Base-by-base conservation (phyloP, 306 rosid genomes). In the Prunus campanulata region DNA sequence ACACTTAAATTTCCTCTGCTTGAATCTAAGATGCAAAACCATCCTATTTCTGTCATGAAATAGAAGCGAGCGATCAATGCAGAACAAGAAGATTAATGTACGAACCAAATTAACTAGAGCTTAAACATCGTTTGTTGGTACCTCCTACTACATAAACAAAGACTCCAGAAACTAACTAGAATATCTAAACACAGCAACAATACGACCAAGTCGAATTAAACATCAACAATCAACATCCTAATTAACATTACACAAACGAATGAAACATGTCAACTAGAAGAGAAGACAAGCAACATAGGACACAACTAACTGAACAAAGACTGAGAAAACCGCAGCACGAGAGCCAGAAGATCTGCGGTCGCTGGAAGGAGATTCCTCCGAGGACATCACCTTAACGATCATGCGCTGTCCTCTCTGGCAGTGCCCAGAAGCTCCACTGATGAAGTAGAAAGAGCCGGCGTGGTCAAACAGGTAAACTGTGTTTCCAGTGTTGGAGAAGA, bases 371-470 rank as follows among this genome's bases (percentile, higher is more conserved):
- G 86, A 20, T 0, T 80, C 83, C 1, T 80, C 93, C 0, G 55
- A 55, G 3, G 71, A 11, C 83, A 88, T 81, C 4, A 91, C 98
- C 75, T 87, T 94, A 0, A 94, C 79, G 66, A 85, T 87, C 91
- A 94, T 82, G 80, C 74, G 87, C 84, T 94, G 97, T 4, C 97
- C 97, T 78, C 61, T 87, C 29, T 83, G 79, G 59, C 98, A 91
- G 79, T 94, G 98, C 10, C 95, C 94, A 9, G 85, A 65, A 0
- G 86, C 90, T 12, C 97, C 97, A 29, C 98, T 94, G 11, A 94
- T 91, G 91, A 91, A 94, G 88, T 86, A 91, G 87, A 86, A 94
- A 2, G 89, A 79, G 5, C 96, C 91, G 3, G 92, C 68, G 51
- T 81, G 93, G 0, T 67, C 55, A 8, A 94, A 62, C 70, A 11